phyloP scores from a whole-genome alignment of 495 filamentous ascomycete genomes.

The Pyrenopolyporus hunteri region DNA sequence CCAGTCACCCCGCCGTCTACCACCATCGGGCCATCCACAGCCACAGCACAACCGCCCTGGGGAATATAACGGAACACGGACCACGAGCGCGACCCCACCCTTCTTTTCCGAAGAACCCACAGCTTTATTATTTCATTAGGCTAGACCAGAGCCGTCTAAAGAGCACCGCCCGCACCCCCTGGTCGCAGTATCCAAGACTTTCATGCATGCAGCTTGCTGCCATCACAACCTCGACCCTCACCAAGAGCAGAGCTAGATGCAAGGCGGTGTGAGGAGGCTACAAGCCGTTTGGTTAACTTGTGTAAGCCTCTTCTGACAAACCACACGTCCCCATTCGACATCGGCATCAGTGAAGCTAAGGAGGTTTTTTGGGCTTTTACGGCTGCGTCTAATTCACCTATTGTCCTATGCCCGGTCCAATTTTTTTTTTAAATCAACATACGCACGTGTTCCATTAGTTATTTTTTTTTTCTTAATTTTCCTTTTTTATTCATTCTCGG shows the following conservation, averaged over 20 bases:
- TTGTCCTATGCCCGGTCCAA: constrained; percentile 12
- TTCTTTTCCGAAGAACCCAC: constrained; percentile 22
- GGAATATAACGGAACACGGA: constrained; percentile 2
- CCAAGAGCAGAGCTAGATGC: constrained; percentile 37
- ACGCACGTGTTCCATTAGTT: constrained; percentile 12
- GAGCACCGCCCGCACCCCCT: constrained; percentile 14
- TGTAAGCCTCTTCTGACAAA: constrained; percentile 42
- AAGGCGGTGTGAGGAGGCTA: constrained; percentile 43
- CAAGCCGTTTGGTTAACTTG: constrained; percentile 37
- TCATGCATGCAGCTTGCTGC: constrained; percentile 36
- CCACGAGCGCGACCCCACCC: constrained; percentile 31
- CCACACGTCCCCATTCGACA: constrained; percentile 35
- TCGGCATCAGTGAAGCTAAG: constrained; percentile 28
- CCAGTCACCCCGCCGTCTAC: no score
- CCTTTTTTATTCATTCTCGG: neutral
- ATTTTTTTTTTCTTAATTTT: neutral
- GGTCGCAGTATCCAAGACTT: constrained; percentile 24
- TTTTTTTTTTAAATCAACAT: constrained; percentile 16
- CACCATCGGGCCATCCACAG: constrained; percentile 10
- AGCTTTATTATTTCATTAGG: constrained; percentile 32
- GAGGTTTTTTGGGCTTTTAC: constrained; percentile 18
- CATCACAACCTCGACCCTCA: constrained; percentile 38
- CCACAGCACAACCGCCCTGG: constrained; percentile 6
- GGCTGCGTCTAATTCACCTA: constrained; percentile 28
- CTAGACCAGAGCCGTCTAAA: constrained; percentile 37